Conservation (phyloP, 495 filamentous ascomycete species). For the Trichoderma parareesei region DNA sequence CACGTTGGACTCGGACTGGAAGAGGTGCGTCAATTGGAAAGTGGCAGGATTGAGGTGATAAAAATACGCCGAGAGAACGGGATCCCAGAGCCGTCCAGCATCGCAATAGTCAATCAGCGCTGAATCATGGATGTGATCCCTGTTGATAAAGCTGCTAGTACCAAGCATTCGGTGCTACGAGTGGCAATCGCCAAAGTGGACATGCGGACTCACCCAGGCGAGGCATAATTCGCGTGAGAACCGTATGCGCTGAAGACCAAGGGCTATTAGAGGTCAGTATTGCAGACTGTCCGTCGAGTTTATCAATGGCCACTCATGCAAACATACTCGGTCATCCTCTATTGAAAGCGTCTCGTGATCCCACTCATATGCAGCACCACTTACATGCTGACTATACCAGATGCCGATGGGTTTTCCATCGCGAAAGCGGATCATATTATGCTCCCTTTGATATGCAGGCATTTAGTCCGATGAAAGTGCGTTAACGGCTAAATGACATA, state of each 20-base stretch:
- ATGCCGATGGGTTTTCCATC: slow-evolving; percentile 11
- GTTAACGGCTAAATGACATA: background rate
- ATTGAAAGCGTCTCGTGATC: slow-evolving; percentile 4
- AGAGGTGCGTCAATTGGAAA: slow-evolving; percentile 11
- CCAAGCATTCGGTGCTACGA: background rate
- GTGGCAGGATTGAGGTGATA: slow-evolving; percentile 10
- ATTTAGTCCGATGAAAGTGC: background rate
- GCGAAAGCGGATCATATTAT: slow-evolving; percentile 13
- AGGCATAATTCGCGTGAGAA: slow-evolving; percentile 12
- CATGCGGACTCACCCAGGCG: slow-evolving; percentile 7
- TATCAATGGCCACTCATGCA: background rate
- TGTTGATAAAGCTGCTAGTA: background rate
- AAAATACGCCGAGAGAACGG: slow-evolving; percentile 12
- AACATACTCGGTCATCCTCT: slow-evolving; percentile 10
- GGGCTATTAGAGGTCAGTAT: background rate
- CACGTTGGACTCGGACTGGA: background rate
- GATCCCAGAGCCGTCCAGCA: slow-evolving; percentile 12
- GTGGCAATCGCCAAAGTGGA: background rate
- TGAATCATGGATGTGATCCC: slow-evolving; percentile 11
- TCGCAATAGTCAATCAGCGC: slow-evolving; percentile 12
- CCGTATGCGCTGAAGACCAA: slow-evolving; percentile 14
- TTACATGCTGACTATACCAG: slow-evolving; percentile 13
- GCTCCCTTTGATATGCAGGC: background rate
- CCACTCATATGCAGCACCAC: slow-evolving; percentile 13
- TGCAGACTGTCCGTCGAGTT: background rate